Base-by-base conservation (phyloP, 192 early-diverging fungal genomes). In the Backusella mclennaniae region DNA sequence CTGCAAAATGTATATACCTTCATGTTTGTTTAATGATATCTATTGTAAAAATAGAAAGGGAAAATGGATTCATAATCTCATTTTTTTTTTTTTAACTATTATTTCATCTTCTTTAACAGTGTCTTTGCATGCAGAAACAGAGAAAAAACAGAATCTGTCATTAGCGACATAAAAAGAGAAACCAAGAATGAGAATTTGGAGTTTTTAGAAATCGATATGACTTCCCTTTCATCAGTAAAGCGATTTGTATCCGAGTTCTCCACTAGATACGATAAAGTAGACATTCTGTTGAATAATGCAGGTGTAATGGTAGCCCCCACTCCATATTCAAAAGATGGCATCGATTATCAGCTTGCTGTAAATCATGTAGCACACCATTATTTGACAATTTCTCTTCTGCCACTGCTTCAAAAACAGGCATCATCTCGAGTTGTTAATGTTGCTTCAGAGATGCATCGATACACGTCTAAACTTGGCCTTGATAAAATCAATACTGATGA, bases 271-370 rank as follows among this genome's bases (percentile, higher is more conserved):
- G 69, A 69, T 35, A 73, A 70, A 12, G 59, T 91, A 1, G 82
- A 91, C 69, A 79, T 86, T 35, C 66, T 91, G 12, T 74, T 90
- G 39, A 87, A 88, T 80, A 92, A 91, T 81, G 91, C 89, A 4
- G 91, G 86, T 19, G 69, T 81, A 15, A 90, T 89, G 89, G 81
- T 76, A 12, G 71, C 73, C 23, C 86, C 86, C 4, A 73, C 77
- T 29, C 56, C n/a, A 17, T 70, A 78, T 3, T 81, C 84, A 33
- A 76, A 79, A 14, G 85, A 91, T 23, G 70, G 76, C 49, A 76
- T 84, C 44, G 87, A 89, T 72, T 74, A 77, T 44, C 89, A 90
- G 74, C 80, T 91, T 38, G 87, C 82, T 7, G 73, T 76, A 15
- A 89, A 87, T 63, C 88, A 91, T 77, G 73, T 91, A 0, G 90